Conservation (phyloP, 768 basidiomycete genomes). For the Kondoa malvinella region DNA sequence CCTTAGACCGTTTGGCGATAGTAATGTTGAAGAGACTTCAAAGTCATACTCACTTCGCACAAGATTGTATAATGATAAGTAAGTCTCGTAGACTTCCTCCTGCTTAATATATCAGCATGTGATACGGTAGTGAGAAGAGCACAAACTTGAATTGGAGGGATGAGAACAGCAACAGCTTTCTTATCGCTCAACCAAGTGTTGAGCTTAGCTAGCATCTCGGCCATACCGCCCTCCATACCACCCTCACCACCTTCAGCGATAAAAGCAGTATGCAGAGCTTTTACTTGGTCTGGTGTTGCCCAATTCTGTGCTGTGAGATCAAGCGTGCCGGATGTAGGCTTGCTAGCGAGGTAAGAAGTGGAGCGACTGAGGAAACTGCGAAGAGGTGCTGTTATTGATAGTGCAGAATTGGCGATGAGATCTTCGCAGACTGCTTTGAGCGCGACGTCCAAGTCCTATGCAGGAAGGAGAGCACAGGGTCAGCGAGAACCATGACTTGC, state of each 20-base stretch:
- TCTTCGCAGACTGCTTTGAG: conserved; percentile 72
- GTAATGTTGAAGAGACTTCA: conserved; percentile 3
- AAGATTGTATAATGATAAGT: conserved; percentile 53
- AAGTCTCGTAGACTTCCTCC: conserved; percentile 57
- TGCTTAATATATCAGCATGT: conserved; percentile 26
- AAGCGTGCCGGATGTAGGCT: conserved; percentile 25
- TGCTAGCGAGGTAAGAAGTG: conserved; percentile 30
- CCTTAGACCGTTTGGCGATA: conserved; percentile 6
- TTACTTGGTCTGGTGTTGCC: conserved; percentile 41
- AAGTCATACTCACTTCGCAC: conserved; percentile 36
- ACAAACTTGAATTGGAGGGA: conserved; percentile 46
- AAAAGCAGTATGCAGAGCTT: conserved; percentile 43
- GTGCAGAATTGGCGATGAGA: conserved; percentile 50
- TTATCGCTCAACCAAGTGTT: conserved; percentile 65
- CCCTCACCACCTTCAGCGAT: conserved; percentile 30
- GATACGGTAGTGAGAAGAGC: not conserved
- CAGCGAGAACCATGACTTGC: not conserved
- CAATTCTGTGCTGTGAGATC: conserved; percentile 36
- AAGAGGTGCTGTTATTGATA: conserved; percentile 44
- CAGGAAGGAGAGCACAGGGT: not conserved
- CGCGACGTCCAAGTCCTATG: conserved; percentile 67
- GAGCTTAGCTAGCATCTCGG: conserved; percentile 41
- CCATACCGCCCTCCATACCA: conserved; percentile 42
- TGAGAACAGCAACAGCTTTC: conserved; percentile 56
- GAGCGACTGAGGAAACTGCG: conserved; percentile 47